Conservation (phyloP, 345 rosid species). For the Combretum micranthum region DNA sequence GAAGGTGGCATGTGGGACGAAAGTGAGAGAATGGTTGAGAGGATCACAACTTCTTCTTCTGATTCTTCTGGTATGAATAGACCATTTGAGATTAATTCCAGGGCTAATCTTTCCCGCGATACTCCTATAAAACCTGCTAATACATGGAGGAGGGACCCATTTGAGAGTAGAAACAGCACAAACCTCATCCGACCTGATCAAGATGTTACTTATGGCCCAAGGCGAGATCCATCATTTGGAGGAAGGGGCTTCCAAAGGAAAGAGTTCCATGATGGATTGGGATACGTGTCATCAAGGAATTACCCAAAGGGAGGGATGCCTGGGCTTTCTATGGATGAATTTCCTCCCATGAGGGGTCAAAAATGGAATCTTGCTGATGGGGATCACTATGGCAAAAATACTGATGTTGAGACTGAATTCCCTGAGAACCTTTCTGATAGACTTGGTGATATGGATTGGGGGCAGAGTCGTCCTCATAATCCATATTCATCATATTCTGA, state of each 20-base stretch:
- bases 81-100: constrained; percentile 42
- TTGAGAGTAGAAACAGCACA: constrained; percentile 54
- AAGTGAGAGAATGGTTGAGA: constrained; percentile 84
- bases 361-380: constrained; percentile 74
- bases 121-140: constrained; percentile 42
- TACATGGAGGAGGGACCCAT: constrained; percentile 72
- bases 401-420: constrained; percentile 63
- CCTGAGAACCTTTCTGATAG: constrained; percentile 57
- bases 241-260: constrained; percentile 48
- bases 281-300: constrained; percentile 35
- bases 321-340: constrained; percentile 50
- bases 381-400: constrained; percentile 48
- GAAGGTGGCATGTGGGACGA: constrained; percentile 87
- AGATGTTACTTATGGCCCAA: constrained; percentile 49
- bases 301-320: constrained; percentile 47
- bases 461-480: constrained; percentile 42
- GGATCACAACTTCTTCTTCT: constrained; percentile 66
- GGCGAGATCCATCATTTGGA: constrained; percentile 37
- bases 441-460: constrained; percentile 69
- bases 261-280: constrained; percentile 56
- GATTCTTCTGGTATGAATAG: constrained; percentile 55
- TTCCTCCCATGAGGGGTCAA: constrained; percentile 36
- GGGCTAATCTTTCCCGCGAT: constrained; percentile 48
- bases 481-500: constrained; percentile 52
- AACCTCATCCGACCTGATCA: constrained; percentile 36